Base-by-base conservation (phyloP, 495 filamentous ascomycete species). In the Aspergillus kassunensis region DNA sequence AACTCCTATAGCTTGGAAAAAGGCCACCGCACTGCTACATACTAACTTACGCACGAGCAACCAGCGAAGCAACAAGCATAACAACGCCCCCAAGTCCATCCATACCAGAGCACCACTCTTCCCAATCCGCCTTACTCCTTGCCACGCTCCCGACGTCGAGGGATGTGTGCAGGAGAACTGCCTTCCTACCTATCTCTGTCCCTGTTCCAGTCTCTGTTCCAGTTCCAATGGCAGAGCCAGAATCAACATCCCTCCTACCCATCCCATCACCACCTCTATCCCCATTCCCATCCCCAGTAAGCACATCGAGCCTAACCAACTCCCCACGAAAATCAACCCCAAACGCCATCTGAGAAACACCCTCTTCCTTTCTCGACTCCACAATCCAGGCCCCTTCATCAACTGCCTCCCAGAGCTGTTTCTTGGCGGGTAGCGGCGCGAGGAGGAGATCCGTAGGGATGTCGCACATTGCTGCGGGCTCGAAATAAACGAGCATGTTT, bases 81-180 rank as follows among this genome's bases (percentile, higher is more conserved):
- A 73, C 56, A 51, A 75, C 59, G 3, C 64, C 62, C 15, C 70
- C 72, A 50, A 75, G 44, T 27, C 57, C 62, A 66, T 72, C 74
- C 70, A 74, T 75, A 9, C 72, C 73, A 1, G 68, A 58, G 43
- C 68, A 75, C 74, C 72, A 78, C 47, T 74, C 61, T 53, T 71
- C 73, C 70, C 71, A 77, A 44, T 53, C 59, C 23, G 45, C 60
- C 15, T 29, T 13, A 20, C 51, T 55, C 45, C 61, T 52, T 29
- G 43, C 53, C 23, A 49, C 31, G 9, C 10, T 45, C 46, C 30
- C 53, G 52, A 19, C 59, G 20, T 45, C 27, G 7, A 31, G 20
- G 6, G 42, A n/a, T 12, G n/a, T 18, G 7, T 45, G 42, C 6
- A 40, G 19, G 1, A 40, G 36, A 2, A 40, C 30, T 11, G 30